Base-by-base conservation (phyloP, 1,139 yeast species). In the Magnusiomyces tetraspermus region DNA sequence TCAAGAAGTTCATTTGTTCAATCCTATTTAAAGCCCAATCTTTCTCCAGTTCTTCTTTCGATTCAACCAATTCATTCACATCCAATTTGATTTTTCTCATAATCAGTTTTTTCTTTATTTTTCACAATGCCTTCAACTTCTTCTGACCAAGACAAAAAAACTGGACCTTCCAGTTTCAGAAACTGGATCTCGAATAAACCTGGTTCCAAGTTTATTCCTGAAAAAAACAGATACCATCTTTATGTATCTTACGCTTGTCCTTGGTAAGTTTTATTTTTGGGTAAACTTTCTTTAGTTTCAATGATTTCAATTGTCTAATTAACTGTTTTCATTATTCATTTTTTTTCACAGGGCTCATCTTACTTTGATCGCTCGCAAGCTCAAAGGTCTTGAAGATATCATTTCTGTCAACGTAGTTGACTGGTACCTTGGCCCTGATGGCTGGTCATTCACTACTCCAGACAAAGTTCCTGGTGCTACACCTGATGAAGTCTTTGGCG, bases 211-310 rank as follows among this genome's bases (percentile, higher is more conserved):
- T 84, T 82, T 63, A 73, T 82, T 19, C 85, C 96, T 0, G 97
- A 87, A 63, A 76, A 77, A 50, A 80, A 79, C 57, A 76, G 97
- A 62, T 90, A 90, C 67, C 96, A 90, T 70, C 77, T 90, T 55
- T 90, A 87, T 63, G 95, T 89, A 22, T 83, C 94, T 0, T 72
- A 75, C 51, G 96, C 96, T 1, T 90, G 97, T 70, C 97, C 97
- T 2, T 90, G 96, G 88, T 40, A 40, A 10, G 43, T 21, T 17
- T 10, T 13, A 36, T 28, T 8, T 6, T 11, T 8, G 11, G 33
- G 6, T 11, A 28, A 28, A n/a, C 10, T 30, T 30, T 30, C 11
- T 17, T 37, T 8, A 15, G 5, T 15, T 10, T 17, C 17, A 37
- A 10, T 37, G 41, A 37, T 15, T 10, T n/a, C 6, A 37, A 37